Evolutionary conservation across 2,329 filamentous ascomycete species (phyloP).

Genomic region (Pseudogymnoascus verrucosus): DNA sequence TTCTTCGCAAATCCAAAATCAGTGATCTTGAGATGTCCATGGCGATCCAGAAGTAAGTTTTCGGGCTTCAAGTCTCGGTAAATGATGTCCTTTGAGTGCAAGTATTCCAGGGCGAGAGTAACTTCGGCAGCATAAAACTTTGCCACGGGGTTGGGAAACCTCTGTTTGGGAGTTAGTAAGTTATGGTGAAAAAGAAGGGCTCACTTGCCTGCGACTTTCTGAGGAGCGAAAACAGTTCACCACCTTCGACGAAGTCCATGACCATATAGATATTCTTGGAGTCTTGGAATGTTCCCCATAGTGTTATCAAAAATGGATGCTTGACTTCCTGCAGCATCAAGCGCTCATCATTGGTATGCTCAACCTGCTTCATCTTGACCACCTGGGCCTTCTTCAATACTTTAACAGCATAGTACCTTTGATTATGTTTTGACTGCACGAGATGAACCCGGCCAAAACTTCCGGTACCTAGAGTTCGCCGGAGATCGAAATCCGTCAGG

Average conservation of each 20-base stretch:
- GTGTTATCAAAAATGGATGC: conserved; percentile 92
- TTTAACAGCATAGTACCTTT: conserved; percentile 96
- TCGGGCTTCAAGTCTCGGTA: conserved; percentile 97
- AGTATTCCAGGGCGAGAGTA: conserved; percentile 87
- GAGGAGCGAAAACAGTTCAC: conserved; percentile 90
- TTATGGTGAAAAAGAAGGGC: background rate
- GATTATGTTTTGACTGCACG: conserved; percentile 96
- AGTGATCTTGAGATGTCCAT: conserved; percentile 93
- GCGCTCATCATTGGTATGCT: conserved; percentile 97
- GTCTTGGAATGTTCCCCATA: conserved; percentile 98
- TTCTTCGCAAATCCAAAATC: conserved; percentile 99
- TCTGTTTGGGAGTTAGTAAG: conserved; percentile 42
- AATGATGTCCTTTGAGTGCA: conserved; percentile 92
- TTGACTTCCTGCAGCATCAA: conserved; percentile 95
- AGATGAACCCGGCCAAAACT: conserved; percentile 95
- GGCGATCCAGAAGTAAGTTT: conserved; percentile 82
- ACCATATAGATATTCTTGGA: conserved; percentile 97
- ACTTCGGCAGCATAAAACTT: conserved; percentile 99
- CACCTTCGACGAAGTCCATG: conserved; percentile 99
- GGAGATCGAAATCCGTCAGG: conserved; percentile 78
- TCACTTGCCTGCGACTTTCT: conserved; percentile 68
- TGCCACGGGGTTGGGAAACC: conserved; percentile 95
- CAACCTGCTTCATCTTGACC: conserved; percentile 99
- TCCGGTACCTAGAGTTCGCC: conserved; percentile 88
- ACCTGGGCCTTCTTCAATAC: conserved; percentile 98